Evolutionary conservation across 345 rosid species (phyloP).

Genomic region (Linum usitatissimum): DNA sequence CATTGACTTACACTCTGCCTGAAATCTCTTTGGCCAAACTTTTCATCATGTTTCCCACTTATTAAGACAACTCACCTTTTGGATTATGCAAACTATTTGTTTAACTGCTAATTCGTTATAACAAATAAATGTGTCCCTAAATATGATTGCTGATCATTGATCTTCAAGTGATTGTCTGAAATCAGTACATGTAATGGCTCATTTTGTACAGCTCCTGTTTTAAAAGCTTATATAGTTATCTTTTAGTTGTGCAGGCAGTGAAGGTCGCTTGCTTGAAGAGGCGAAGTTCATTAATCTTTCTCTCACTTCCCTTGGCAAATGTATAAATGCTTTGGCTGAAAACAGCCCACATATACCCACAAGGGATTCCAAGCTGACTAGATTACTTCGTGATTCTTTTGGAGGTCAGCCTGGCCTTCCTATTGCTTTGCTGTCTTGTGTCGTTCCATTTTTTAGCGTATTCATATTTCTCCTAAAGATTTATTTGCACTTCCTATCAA

Average conservation of each 20-base stretch:
- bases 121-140: too few species aligned
- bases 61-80: too few species aligned
- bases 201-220: neutral
- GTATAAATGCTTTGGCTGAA: constrained; percentile 96
- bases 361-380: constrained; percentile 86
- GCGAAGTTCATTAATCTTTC: constrained; percentile 93
- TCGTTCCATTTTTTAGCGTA: neutral
- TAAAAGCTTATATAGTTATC: constrained; percentile 7
- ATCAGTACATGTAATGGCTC: too few species aligned
- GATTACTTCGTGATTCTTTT: constrained; percentile 92
- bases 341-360: constrained; percentile 85
- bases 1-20: too few species aligned
- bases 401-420: constrained; percentile 48
- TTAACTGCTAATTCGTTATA: too few species aligned
- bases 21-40: too few species aligned
- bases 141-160: too few species aligned
- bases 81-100: too few species aligned
- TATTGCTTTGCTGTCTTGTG: neutral
- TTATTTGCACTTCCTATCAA: constrained; percentile 13
- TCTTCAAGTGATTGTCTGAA: too few species aligned
- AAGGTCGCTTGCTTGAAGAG: constrained; percentile 83
- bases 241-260: constrained; percentile 50
- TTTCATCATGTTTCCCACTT: too few species aligned
- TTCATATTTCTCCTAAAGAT: constrained; percentile 1
- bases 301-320: constrained; percentile 81